Conservation (phyloP, 2,329 filamentous ascomycete species). For the Neopestalotiopsis sp. region DNA sequence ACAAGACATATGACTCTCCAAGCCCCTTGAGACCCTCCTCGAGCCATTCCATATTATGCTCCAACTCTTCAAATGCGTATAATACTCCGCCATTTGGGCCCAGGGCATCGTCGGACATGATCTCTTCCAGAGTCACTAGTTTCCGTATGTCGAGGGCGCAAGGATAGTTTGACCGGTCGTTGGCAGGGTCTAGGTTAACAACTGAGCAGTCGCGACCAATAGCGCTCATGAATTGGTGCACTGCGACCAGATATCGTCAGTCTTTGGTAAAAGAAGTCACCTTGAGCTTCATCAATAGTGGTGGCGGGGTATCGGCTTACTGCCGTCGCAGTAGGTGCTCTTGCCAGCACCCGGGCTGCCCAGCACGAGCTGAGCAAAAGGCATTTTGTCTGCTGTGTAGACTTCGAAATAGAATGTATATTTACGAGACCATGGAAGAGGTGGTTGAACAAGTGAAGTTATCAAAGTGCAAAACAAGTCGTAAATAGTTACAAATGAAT, state of each 20-base stretch:
- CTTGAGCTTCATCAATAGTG: background rate
- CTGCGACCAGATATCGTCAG: slow-evolving; percentile 41
- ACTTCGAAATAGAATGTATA: background rate
- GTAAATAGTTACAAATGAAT: background rate
- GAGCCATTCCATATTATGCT: slow-evolving; percentile 93
- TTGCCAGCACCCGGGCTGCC: slow-evolving; percentile 96
- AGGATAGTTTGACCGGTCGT: slow-evolving; percentile 88
- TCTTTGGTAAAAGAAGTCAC: slow-evolving; percentile 13
- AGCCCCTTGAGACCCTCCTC: slow-evolving; percentile 80
- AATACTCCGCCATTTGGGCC: slow-evolving; percentile 92
- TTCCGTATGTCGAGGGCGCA: slow-evolving; percentile 90
- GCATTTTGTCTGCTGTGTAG: slow-evolving; percentile 47
- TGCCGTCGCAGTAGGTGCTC: slow-evolving; percentile 98
- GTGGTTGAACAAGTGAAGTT: background rate
- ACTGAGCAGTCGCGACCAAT: slow-evolving; percentile 95
- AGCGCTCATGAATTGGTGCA: slow-evolving; percentile 97
- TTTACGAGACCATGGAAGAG: background rate
- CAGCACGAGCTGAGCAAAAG: slow-evolving; percentile 79
- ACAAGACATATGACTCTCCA: slow-evolving; percentile 89
- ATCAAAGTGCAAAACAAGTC: background rate
- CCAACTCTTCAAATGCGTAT: slow-evolving; percentile 93
- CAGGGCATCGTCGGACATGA: slow-evolving; percentile 89
- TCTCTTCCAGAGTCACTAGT: slow-evolving; percentile 88
- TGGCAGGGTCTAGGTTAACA: slow-evolving; percentile 96
- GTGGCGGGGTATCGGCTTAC: slow-evolving; percentile 47